Evolutionary conservation across 2,329 filamentous ascomycete species (phyloP).

Genomic region (Polytolypa hystricis): DNA sequence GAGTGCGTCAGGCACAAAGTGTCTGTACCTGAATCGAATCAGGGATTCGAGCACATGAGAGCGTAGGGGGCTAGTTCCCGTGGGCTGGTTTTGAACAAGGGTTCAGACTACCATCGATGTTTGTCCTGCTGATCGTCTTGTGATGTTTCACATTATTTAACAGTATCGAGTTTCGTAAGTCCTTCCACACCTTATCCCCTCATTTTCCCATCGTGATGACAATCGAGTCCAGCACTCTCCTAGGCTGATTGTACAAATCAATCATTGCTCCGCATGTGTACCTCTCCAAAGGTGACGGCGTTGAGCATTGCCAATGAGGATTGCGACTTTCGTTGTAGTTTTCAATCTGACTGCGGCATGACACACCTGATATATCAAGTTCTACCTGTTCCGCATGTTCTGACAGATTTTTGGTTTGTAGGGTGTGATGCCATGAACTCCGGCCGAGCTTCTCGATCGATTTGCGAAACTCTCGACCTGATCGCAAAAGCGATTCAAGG

Average conservation of each 20-base stretch:
- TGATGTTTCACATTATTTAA: neutral
- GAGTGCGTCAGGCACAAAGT: neutral
- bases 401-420: no score
- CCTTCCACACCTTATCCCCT: neutral
- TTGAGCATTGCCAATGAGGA: conserved; percentile 30
- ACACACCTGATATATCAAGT: neutral
- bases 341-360: conserved; percentile 30
- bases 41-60: neutral
- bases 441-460: no score
- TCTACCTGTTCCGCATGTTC: no score
- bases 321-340: conserved; percentile 27
- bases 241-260: conserved; percentile 1
- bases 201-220: conserved; percentile 5
- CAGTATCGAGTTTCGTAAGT: neutral
- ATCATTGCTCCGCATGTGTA: conserved; percentile 13
- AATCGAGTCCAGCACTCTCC: conserved; percentile 1
- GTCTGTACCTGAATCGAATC: neutral
- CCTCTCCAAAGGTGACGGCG: conserved; percentile 15
- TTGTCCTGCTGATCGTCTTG: neutral
- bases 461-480: no score
- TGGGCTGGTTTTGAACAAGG: neutral
- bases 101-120: neutral
- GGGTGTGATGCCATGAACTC: no score
- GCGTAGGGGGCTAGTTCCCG: neutral
- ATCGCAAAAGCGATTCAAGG: no score